Evolutionary conservation across 345 rosid species (phyloP).

Genomic region (Arabidopsis arenosa): DNA sequence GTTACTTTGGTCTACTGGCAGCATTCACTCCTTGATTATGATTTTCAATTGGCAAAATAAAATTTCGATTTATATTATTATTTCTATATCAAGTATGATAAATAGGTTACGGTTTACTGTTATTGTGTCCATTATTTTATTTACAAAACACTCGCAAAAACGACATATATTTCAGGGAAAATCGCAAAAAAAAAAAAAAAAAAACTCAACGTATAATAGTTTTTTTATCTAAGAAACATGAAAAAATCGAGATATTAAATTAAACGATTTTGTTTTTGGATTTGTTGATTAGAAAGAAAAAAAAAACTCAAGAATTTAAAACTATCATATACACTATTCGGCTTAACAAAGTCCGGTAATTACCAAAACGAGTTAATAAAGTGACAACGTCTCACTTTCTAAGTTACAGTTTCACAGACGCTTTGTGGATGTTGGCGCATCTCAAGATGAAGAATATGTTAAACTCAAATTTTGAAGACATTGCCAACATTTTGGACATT

Average conservation of each 20-base stretch:
- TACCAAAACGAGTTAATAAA: background rate
- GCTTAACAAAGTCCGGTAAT: background rate
- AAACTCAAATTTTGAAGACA: background rate
- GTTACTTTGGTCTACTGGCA: slow-evolving; percentile 9
- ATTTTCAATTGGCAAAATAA: background rate
- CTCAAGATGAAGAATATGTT: background rate
- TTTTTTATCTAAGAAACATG: background rate
- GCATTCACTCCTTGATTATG: background rate
- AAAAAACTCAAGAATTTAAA: no score
- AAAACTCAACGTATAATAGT: background rate
- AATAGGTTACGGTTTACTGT: background rate
- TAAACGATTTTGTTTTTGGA: background rate
- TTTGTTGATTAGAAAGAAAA: no score
- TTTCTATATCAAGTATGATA: background rate
- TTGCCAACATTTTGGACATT: background rate
- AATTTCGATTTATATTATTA: background rate
- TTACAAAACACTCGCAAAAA: background rate
- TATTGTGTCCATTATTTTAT: background rate
- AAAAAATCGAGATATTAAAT: background rate
- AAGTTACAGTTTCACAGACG: background rate
- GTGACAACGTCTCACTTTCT: background rate
- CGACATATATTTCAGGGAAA: no score
- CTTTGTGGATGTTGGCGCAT: no score
- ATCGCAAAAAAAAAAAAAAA: no score
- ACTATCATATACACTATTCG: background rate